A percentile compares a stretch with the other conserved stretches of the same genome.
These are phyloP conservation scores for Zasmidium cellare DNA, from an alignment of 2,329 filamentous ascomycete genomes.

Conservation along the genomic window DNA sequence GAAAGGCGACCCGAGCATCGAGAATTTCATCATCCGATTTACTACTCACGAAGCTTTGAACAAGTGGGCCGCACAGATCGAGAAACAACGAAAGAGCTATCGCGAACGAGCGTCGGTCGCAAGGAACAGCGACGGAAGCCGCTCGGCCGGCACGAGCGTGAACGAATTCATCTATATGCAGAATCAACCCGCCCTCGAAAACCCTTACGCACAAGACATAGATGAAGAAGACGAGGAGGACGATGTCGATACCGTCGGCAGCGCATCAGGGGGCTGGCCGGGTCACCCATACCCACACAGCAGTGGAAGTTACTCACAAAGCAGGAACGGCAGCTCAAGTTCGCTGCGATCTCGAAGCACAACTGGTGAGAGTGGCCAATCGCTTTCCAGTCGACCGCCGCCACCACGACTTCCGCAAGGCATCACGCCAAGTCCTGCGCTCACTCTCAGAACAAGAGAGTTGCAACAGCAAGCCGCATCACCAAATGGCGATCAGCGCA, in stretches of 20 bases:
- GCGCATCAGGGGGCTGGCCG: constrained; percentile 32
- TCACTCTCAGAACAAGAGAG: constrained; percentile 70
- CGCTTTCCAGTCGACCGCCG: constrained; percentile 26
- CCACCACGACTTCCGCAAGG: constrained; percentile 72
- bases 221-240: constrained; percentile 58
- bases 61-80: constrained; percentile 83
- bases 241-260: constrained; percentile 38
- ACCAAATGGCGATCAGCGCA: constrained; percentile 59
- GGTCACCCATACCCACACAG: constrained; percentile 2
- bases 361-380: constrained; percentile 19
- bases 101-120: constrained; percentile 48
- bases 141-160: constrained; percentile 49
- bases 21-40: constrained; percentile 95
- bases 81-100: constrained; percentile 65
- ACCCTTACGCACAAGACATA: constrained; percentile 72
- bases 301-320: constrained; percentile 18
- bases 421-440: constrained; percentile 46
- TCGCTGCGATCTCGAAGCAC: constrained; percentile 26
- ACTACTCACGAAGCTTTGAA: constrained; percentile 88
- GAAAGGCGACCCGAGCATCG: constrained; percentile 93
- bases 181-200: constrained; percentile 68
- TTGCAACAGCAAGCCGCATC: constrained; percentile 52
- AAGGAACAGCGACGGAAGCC: constrained; percentile 39
- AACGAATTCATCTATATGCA: constrained; percentile 81
- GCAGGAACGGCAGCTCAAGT: constrained; percentile 23